These are phyloP conservation scores for Yueomyces sp. DNA, from an alignment of 1,139 yeast species.

Conservation along the genomic window DNA sequence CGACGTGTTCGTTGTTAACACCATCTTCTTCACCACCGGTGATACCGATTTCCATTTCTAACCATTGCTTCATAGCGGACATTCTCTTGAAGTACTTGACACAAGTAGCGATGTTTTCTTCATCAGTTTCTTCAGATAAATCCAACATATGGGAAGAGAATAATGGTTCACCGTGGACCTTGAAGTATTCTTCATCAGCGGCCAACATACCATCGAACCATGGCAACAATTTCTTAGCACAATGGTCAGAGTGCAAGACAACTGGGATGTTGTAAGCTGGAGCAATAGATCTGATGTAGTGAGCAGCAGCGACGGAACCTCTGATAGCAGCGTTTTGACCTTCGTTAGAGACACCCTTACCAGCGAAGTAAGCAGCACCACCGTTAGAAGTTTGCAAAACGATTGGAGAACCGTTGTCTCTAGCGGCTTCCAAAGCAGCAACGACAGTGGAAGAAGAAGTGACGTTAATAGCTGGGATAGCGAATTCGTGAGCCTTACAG, in stretches of 20 bases:
- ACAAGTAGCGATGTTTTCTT: conserved; percentile 89
- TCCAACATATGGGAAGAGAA: conserved; percentile 99
- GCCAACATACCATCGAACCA: conserved; percentile 98
- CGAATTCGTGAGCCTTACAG: conserved; percentile 88
- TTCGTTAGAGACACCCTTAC: conserved; percentile 93
- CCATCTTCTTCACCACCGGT: conserved; percentile 99
- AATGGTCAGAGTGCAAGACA: conserved; percentile 94
- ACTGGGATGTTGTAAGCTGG: conserved; percentile 96
- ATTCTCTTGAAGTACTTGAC: conserved; percentile 90
- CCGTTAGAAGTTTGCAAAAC: conserved; percentile 96
- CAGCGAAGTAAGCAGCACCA: conserved; percentile 99
- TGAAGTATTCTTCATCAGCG: conserved; percentile 90
- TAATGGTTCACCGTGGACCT: conserved; percentile 80
- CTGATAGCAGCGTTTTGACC: conserved; percentile 90
- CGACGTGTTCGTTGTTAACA: conserved; percentile 94
- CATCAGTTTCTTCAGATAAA: conserved; percentile 92
- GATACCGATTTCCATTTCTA: conserved; percentile 99
- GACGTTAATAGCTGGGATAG: conserved; percentile 97
- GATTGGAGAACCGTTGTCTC: conserved; percentile 92
- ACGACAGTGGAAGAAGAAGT: conserved; percentile 96
- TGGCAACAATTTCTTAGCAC: conserved; percentile 95
- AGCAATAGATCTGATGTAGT: conserved; percentile 91
- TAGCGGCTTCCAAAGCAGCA: conserved; percentile 96
- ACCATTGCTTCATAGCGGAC: conserved; percentile 92
- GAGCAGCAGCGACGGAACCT: conserved; percentile 97